phyloP scores from a whole-genome alignment of 495 filamentous ascomycete species.

The Penicillium chermesinum region DNA sequence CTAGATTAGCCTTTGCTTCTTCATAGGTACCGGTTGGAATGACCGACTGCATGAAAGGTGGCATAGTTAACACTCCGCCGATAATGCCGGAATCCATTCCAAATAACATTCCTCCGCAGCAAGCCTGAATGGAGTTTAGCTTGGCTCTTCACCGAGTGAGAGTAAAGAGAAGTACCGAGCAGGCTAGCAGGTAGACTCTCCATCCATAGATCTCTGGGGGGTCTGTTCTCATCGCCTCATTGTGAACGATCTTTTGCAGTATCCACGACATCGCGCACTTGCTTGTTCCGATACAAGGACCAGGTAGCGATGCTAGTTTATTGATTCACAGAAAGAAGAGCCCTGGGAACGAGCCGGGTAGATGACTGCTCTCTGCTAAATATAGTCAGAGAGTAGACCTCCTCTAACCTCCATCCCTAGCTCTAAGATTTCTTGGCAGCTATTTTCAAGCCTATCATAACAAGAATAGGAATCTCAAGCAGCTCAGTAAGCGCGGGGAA shows the following conservation, averaged over 20 bases:
- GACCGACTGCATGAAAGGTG: conserved; percentile 52
- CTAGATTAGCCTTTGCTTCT: neutral
- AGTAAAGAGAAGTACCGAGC: conserved; percentile 49
- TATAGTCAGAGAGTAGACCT: neutral
- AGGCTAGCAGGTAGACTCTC: conserved; percentile 65
- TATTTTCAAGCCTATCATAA: conserved; percentile 9
- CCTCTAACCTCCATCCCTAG: conserved; percentile 1
- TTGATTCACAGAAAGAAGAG: too few species aligned
- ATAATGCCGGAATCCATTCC: conserved; percentile 71
- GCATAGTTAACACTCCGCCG: conserved; percentile 60
- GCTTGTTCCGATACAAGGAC: too few species aligned
- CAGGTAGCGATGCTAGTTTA: too few species aligned
- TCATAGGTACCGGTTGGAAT: conserved; percentile 1
- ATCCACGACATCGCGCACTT: conserved; percentile 44
- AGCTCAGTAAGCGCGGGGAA: conserved; percentile 10
- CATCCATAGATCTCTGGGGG: conserved; percentile 76
- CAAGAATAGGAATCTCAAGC: neutral
- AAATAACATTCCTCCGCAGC: conserved; percentile 70
- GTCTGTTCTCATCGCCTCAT: conserved; percentile 72
- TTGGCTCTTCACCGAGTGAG: neutral
- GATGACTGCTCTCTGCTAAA: neutral
- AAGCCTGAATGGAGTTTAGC: conserved; percentile 42
- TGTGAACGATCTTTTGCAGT: conserved; percentile 63
- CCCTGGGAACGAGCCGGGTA: neutral
- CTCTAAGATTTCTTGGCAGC: conserved; percentile 8